Evolutionary conservation across 2,329 filamentous ascomycete species (phyloP).

Genomic region (Pseudophaeomoniella oleicola): DNA sequence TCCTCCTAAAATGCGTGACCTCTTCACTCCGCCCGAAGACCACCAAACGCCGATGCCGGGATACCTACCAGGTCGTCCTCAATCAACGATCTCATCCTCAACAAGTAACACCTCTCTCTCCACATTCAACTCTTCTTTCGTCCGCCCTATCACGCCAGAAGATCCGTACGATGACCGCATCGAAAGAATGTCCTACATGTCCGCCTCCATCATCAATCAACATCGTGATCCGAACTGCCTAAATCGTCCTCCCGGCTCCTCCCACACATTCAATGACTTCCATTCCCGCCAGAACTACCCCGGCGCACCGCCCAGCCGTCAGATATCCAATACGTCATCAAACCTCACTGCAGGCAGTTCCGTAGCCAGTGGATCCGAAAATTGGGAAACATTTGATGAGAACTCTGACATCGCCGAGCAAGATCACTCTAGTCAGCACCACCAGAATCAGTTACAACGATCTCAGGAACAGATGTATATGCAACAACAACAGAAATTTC

Average conservation of each 20-base stretch:
- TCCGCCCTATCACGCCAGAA: slow-evolving; percentile 53
- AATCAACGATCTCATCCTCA: slow-evolving; percentile 21
- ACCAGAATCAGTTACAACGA: slow-evolving; percentile 66
- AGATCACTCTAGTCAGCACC: slow-evolving; percentile 59
- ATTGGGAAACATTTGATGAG: slow-evolving; percentile 95
- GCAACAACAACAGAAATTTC: slow-evolving; percentile 9
- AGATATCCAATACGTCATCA: slow-evolving; percentile 56
- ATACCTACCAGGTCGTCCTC: slow-evolving; percentile 18
- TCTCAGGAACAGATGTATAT: slow-evolving; percentile 49
- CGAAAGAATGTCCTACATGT: slow-evolving; percentile 31
- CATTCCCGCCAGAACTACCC: slow-evolving; percentile 20
- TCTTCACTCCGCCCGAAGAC: slow-evolving; percentile 42
- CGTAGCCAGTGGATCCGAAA: slow-evolving; percentile 69
- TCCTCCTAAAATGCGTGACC: slow-evolving; percentile 83
- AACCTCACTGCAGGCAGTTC: slow-evolving; percentile 35
- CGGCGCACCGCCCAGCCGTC: slow-evolving; percentile 32
- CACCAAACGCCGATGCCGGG: slow-evolving; percentile 17
- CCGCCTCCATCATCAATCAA: slow-evolving; percentile 23
- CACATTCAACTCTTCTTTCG: slow-evolving; percentile 13
- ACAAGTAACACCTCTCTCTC: slow-evolving; percentile 6
- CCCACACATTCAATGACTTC: slow-evolving; percentile 27
- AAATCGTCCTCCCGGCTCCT: slow-evolving; percentile 16
- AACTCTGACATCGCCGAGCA: slow-evolving; percentile 62
- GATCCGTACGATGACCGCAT: slow-evolving; percentile 67
- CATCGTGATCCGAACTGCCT: slow-evolving; percentile 12